Evolutionary conservation across 2,329 filamentous ascomycete genomes (phyloP), one percentile per base, ranked within the genome.

Genomic region (Diaporthe batatas): DNA sequence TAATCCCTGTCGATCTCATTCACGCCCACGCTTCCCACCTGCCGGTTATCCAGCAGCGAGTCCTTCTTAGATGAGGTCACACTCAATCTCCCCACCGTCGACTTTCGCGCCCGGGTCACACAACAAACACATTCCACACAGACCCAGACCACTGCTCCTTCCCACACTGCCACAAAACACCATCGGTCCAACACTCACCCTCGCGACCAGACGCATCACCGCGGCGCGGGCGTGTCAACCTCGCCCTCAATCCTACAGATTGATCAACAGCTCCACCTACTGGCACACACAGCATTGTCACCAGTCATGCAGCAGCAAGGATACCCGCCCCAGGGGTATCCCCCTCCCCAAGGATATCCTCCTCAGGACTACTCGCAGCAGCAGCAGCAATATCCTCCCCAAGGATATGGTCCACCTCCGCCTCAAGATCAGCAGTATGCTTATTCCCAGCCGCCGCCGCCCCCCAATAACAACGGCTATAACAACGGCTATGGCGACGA

Each of bases 401-500:
- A 70, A 23, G 55, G 44, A 29, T 70, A 70, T 7, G 68, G 68
- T 3, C 68, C 68, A 21, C 68, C 68, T 51, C 68, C 68, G 8
- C 53, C 55, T 32, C 68, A 70, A 53, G 23, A 70, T 32, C 68
- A 70, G 44, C 55, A 62, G 36, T 70, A 70, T 54, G 68, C 34
- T 47, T 70, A 70, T 34, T 70, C 68, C 6, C 68, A 70, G 47
- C 47, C 75, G 10, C 72, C 72, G n/a, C 72, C 72, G 29, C 49
- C 57, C 0, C 76, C 77, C 21, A 71, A 72, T 8, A 44, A 62
- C 11, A 49, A 32, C 36, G 75, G 32, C 67, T 75, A 72, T 8
- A 44, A 62, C 11, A 49, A 32, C 36, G 75, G 32, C 67, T 75
- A 75, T 39, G 70, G 70, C 64, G 49, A 73, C 42, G 86, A 88